These are phyloP conservation scores for Nicotiana tomentosiformis DNA, from an alignment of 257 asterid species.

Conservation along the genomic window DNA sequence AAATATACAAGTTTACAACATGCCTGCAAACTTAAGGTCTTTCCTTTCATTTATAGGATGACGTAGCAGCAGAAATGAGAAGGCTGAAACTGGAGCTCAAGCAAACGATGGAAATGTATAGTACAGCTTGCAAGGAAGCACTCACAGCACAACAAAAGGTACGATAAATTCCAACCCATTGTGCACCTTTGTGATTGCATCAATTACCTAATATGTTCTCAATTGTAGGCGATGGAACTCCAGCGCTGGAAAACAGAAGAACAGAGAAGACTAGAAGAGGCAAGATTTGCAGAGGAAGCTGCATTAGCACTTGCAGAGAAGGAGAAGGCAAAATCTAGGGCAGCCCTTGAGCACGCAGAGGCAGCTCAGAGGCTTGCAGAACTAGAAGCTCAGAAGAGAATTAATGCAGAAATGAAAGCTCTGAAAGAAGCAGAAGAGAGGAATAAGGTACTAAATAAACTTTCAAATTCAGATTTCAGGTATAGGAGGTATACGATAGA, in stretches of 20 bases:
- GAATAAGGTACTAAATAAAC: conserved; percentile 16
- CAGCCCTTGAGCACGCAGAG: conserved; percentile 50
- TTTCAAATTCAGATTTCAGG: conserved; percentile 36
- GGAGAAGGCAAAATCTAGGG: conserved; percentile 44
- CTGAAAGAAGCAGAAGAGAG: conserved; percentile 55
- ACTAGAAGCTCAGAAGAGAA: conserved; percentile 76
- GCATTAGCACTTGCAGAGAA: conserved; percentile 41
- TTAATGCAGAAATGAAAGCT: conserved; percentile 67
- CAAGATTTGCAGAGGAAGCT: conserved; percentile 48
- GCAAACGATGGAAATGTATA: conserved; percentile 96
- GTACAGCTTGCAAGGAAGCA: conserved; percentile 88
- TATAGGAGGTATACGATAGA: conserved; percentile 81
- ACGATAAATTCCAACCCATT: not conserved
- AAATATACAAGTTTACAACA: not conserved
- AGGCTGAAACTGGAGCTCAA: conserved; percentile 83
- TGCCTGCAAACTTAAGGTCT: not conserved
- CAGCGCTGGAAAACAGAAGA: conserved; percentile 57
- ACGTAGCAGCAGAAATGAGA: conserved; percentile 90
- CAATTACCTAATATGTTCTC: not conserved
- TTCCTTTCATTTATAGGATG: conserved; percentile 43
- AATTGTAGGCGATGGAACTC: conserved; percentile 43
- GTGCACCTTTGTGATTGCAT: not conserved
- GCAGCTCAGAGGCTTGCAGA: conserved; percentile 78
- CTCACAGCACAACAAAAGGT: conserved; percentile 51
- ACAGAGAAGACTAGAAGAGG: conserved; percentile 47